phyloP scores from a whole-genome alignment of 768 basidiomycete species.

The Suillus ampliporus region DNA sequence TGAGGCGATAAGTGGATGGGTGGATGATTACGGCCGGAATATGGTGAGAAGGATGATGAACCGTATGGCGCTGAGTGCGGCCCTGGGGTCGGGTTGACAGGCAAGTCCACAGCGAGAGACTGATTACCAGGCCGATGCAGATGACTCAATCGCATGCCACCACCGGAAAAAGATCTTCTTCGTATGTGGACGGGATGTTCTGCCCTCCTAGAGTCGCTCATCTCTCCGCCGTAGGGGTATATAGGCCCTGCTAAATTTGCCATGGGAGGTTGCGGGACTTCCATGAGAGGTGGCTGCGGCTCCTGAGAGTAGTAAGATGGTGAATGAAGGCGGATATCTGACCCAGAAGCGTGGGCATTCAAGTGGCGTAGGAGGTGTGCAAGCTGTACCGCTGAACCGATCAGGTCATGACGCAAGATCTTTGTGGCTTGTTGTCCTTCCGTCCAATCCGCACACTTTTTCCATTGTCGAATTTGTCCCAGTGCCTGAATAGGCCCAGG shows the following conservation, averaged over 20 bases:
- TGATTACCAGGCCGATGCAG: constrained; percentile 20
- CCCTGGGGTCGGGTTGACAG: constrained; percentile 16
- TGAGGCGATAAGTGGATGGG: constrained; percentile 15
- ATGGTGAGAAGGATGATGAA: constrained; percentile 21
- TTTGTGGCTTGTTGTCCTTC: constrained; percentile 71
- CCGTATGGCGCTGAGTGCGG: constrained; percentile 16
- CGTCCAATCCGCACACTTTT: constrained; percentile 76
- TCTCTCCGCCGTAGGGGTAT: constrained; percentile 35
- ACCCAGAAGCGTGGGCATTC: constrained; percentile 35
- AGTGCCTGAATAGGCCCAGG: constrained; percentile 36
- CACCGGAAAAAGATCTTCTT: constrained; percentile 38
- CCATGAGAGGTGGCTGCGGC: constrained; percentile 37
- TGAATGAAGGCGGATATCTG: constrained; percentile 43
- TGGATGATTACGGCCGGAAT: constrained; percentile 14
- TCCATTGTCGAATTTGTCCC: constrained; percentile 54
- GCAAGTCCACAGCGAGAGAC: constrained; percentile 16
- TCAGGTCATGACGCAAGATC: constrained; percentile 66
- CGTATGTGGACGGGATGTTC: constrained; percentile 27
- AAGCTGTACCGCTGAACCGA: constrained; percentile 67
- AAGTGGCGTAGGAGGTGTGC: constrained; percentile 58
- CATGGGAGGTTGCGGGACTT: constrained; percentile 48
- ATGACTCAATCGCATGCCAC: constrained; percentile 10
- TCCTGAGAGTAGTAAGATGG: constrained; percentile 42
- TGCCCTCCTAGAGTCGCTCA: constrained; percentile 20
- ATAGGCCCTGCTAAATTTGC: constrained; percentile 33